Base-by-base conservation (phyloP, 306 rosid species). In the Dicorynia guianensis region DNA sequence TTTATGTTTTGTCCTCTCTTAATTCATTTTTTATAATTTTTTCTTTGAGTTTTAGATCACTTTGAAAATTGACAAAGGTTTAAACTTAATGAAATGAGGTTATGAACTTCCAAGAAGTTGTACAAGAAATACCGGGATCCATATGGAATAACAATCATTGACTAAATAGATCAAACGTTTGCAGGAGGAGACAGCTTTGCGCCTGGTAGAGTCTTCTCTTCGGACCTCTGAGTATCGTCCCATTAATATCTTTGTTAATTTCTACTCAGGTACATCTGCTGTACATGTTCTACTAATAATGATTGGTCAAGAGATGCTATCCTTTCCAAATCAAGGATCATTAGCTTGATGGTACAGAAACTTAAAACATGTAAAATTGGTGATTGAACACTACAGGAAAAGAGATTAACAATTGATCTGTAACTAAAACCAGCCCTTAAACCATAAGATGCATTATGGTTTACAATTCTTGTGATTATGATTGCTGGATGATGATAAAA, bases 121-220 rank as follows among this genome's bases (percentile, higher is more conserved):
- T 33, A 60, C 9, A 56, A 15, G 46, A 40, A 67, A 60, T 6
- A 30, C 2, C 9, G 59, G 34, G 2, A 5, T 19, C 50, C 46
- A 54, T 25, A 66, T 55, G 44, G 40, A 17, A 34, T 25, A 66
- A 59, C 34, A 40, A 15, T 35, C 68, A 14, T 25, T 15, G 50
- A 62, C 75, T 47, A 60, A 18, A 75, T 36, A 79, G 61, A 72
- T 64, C 54, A 55, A 65, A 75, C 48, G 18, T 63, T 33, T 79
- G 81, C 87, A 92, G 98, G 98, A 94, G 76, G 98, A 94, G 83
- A 83, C 97, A 9, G 93, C 97, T 55, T 20, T 90, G 83, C 90
- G 97, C 69, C 65, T 92, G 75, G 97, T 87, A 73, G 89, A 83
- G 80, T 55, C 95, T 71, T 87, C 96, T 42, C 71, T 87, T 40